Conservation (phyloP, 495 filamentous ascomycete species). For the Beverwykella pulmonaria region DNA sequence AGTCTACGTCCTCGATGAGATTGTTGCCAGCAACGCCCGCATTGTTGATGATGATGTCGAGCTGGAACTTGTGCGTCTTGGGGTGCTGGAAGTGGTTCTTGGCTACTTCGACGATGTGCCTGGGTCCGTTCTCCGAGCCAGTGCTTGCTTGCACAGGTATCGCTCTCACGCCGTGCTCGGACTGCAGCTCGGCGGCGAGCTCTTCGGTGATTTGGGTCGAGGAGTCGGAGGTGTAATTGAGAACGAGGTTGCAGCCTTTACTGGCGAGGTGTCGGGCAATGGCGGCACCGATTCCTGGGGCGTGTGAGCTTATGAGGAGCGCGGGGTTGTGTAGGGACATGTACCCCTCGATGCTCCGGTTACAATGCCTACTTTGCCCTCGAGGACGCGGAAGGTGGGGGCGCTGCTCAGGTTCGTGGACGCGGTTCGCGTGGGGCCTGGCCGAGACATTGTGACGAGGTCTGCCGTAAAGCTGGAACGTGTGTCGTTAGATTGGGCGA, state of each 20-base stretch:
- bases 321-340: background rate
- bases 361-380: slow-evolving; percentile 46
- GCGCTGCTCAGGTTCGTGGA: slow-evolving; percentile 38
- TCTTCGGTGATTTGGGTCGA: slow-evolving; percentile 47
- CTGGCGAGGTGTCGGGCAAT: slow-evolving; percentile 66
- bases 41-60: slow-evolving; percentile 91
- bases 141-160: slow-evolving; percentile 62
- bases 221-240: slow-evolving; percentile 48
- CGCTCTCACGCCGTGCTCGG: slow-evolving; percentile 49
- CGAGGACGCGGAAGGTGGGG: slow-evolving; percentile 30
- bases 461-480: too few relatives aligned
- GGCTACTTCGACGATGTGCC: slow-evolving; percentile 50
- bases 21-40: slow-evolving; percentile 70
- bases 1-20: slow-evolving; percentile 58
- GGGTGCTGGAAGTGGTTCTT: slow-evolving; percentile 57
- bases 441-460: slow-evolving; percentile 32
- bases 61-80: slow-evolving; percentile 59
- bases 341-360: slow-evolving; percentile 48
- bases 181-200: slow-evolving; percentile 45
- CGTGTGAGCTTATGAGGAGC: slow-evolving; percentile 13
- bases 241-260: slow-evolving; percentile 53
- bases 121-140: slow-evolving; percentile 50
- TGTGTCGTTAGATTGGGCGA: too few relatives aligned
- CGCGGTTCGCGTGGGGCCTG: slow-evolving; percentile 21
- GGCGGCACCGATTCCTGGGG: slow-evolving; percentile 79